phyloP scores from a whole-genome alignment of 768 basidiomycete genomes.

The Auriscalpium microsporum region DNA sequence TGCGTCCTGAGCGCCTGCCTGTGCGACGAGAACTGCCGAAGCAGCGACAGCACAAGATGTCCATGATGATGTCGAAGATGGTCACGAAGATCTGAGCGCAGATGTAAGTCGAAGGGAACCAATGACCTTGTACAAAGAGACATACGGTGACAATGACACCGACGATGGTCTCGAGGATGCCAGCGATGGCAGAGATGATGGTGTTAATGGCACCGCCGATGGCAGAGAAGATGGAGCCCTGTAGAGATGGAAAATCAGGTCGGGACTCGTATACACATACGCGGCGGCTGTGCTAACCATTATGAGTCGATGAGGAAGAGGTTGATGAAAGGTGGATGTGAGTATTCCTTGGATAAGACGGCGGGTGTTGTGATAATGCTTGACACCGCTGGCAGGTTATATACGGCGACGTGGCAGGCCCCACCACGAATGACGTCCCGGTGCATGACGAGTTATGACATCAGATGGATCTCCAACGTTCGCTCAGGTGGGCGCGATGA shows the following conservation, averaged over 20 bases:
- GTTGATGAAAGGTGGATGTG: too few species aligned
- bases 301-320: too few species aligned
- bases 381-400: too few species aligned
- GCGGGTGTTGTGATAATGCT: too few species aligned
- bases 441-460: too few species aligned
- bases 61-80: conserved; percentile 53
- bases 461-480: too few species aligned
- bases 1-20: conserved; percentile 18
- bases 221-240: conserved; percentile 59
- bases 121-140: not conserved
- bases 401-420: too few species aligned
- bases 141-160: conserved; percentile 47
- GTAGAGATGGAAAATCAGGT: not conserved
- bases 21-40: conserved; percentile 16
- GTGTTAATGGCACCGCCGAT: conserved; percentile 54
- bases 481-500: too few species aligned
- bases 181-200: conserved; percentile 52
- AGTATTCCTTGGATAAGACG: too few species aligned
- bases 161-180: conserved; percentile 52
- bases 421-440: too few species aligned
- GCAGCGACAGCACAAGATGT: conserved; percentile 34
- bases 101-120: not conserved
- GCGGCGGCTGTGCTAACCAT: too few species aligned
- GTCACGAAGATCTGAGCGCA: conserved; percentile 48
- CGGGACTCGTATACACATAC: too few species aligned